Evolutionary conservation across 805 yeast genomes (phyloP).

Genomic region (Saccharomycopsis malanga): DNA sequence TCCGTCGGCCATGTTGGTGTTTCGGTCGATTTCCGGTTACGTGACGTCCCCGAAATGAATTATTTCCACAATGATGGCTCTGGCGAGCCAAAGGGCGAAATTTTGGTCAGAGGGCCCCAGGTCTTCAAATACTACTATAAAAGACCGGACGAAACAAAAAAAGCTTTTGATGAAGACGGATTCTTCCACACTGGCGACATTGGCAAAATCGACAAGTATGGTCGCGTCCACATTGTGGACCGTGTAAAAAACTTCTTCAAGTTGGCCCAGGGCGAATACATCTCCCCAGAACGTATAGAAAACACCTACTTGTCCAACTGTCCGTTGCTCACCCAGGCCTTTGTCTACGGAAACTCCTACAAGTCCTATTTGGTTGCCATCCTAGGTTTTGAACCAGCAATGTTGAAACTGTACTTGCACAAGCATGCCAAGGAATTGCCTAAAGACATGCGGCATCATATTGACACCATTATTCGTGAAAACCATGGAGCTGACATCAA

Average conservation of each 20-base stretch:
- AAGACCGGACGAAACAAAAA: conserved; percentile 40
- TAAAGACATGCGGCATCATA: neutral
- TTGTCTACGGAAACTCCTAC: conserved; percentile 50
- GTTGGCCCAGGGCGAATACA: conserved; percentile 48
- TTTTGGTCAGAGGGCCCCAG: conserved; percentile 47
- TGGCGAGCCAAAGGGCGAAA: conserved; percentile 38
- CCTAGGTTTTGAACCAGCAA: conserved; percentile 44
- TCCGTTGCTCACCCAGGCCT: conserved; percentile 40
- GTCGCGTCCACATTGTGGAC: conserved; percentile 46
- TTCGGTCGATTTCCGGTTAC: conserved; percentile 41
- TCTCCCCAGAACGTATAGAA: conserved; percentile 63
- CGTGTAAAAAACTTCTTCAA: conserved; percentile 53
- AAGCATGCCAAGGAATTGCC: conserved; percentile 3
- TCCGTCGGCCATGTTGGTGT: conserved; percentile 37
- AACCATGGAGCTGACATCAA: conserved; percentile 6
- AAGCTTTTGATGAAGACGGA: conserved; percentile 38
- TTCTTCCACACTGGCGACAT: conserved; percentile 59
- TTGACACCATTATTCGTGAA: neutral
- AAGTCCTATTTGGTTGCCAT: conserved; percentile 46
- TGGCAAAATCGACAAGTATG: conserved; percentile 37
- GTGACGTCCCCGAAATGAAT: conserved; percentile 43
- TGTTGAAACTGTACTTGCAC: conserved; percentile 5
- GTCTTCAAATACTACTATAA: conserved; percentile 45
- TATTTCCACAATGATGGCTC: conserved; percentile 26
- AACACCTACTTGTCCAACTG: conserved; percentile 42